phyloP scores from a whole-genome alignment of 2,329 filamentous ascomycete species.

The Beauveria australis region DNA sequence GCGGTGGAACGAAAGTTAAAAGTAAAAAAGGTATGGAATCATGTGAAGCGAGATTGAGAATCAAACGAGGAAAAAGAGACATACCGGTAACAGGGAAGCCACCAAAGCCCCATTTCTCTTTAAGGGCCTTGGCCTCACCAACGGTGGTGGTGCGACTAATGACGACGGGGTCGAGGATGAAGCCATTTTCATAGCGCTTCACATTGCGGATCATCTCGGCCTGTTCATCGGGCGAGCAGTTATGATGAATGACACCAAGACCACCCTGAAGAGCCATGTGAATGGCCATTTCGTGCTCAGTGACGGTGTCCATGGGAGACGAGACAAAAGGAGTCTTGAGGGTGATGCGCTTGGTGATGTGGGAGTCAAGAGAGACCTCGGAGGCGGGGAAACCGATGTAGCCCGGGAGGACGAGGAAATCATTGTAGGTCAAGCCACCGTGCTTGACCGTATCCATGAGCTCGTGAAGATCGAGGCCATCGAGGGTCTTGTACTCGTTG shows the following conservation, averaged over 20 bases:
- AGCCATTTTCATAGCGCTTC: conserved; percentile 98
- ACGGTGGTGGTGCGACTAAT: conserved; percentile 83
- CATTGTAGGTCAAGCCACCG: conserved; percentile 96
- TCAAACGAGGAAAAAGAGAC: conserved; percentile 25
- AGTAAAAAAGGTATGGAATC: conserved; percentile 72
- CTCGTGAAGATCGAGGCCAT: conserved; percentile 81
- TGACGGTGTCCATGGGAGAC: conserved; percentile 99
- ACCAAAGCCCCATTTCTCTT: conserved; percentile 97
- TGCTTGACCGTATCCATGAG: conserved; percentile 86
- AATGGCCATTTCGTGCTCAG: conserved; percentile 98
- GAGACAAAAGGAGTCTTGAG: conserved; percentile 96
- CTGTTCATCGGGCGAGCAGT: conserved; percentile 95
- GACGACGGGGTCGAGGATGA: conserved; percentile 93
- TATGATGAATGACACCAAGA: conserved; percentile 96
- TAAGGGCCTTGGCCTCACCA: conserved; percentile 81
- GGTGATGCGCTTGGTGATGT: conserved; percentile 88
- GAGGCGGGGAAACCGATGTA: conserved; percentile 97
- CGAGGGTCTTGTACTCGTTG: conserved; percentile 67
- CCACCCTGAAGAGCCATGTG: conserved; percentile 87
- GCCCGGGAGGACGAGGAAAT: conserved; percentile 92
- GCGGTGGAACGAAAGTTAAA: conserved; percentile 99
- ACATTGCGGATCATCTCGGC: conserved; percentile 99
- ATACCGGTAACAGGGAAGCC: conserved; percentile 97
- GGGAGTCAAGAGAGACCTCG: conserved; percentile 79
- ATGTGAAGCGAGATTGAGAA: conserved; percentile 28